Conservation (phyloP, 371 early-diverging fungal species). For the Dichotomocladium elegans region DNA sequence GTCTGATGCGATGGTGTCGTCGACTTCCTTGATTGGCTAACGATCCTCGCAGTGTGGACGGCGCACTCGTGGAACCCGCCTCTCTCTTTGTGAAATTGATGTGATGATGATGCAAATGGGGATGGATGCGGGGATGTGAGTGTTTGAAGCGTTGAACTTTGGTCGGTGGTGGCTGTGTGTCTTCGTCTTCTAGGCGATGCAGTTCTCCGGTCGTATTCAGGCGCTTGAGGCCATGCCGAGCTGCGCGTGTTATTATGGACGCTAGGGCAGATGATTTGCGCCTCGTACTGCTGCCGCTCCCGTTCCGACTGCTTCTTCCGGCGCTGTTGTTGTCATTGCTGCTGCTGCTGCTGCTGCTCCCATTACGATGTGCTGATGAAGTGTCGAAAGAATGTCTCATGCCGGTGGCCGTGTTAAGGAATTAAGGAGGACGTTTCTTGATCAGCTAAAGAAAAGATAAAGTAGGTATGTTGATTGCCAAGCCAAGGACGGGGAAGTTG, state of each 20-base stretch:
- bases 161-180: background rate
- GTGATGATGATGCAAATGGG: too few species aligned
- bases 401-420: too few species aligned
- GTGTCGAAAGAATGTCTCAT: too few species aligned
- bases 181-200: background rate
- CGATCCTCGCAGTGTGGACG: constrained; percentile 9
- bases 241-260: constrained; percentile 8
- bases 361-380: too few species aligned
- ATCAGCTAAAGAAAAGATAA: too few species aligned
- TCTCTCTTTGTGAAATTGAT: background rate
- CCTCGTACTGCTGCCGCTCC: background rate
- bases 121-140: too few species aligned
- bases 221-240: constrained; percentile 11
- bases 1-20: constrained; percentile 94
- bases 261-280: background rate
- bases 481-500: too few species aligned
- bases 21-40: constrained; percentile 70
- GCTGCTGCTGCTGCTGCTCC: too few species aligned
- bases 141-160: too few species aligned
- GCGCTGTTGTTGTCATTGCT: constrained; percentile 1
- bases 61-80: too few species aligned
- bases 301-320: background rate
- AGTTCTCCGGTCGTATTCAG: constrained; percentile 9
- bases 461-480: too few species aligned
- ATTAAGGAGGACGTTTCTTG: too few species aligned